Base-by-base conservation (phyloP, 495 filamentous ascomycete genomes). In the Penicillium ochrochloron region DNA sequence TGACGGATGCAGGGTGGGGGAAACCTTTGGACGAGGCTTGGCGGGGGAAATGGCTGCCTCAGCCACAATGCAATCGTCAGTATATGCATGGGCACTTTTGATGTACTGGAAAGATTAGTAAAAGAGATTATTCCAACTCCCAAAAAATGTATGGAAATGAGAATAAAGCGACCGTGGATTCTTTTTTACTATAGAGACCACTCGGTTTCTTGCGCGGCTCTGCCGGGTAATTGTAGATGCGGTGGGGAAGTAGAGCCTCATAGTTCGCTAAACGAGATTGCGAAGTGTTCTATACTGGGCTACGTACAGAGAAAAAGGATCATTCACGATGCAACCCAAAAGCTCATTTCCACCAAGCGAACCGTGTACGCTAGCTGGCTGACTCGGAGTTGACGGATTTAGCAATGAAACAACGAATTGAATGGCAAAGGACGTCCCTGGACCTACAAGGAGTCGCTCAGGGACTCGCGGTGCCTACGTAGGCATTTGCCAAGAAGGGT, bases 51-150 rank as follows among this genome's bases (percentile, higher is more conserved):
- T 37, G 42, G 58, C 23, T 39, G 58, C 46, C 44, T 51, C 58
- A 60, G 58, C 58, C 58, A 60, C 58, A 60, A 31, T 52, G 58
- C n/a, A 50, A 34, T 42, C 58, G 42, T 60, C 58, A 52, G 25
- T 27, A 34, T 0, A n/a, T 11, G 44, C 9, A 48, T 48, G 44
- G 25, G 44, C 12, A 23, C 21, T 25, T 48, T 25, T 23, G 44
- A 48, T 48, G 10, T 46, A 41, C 37, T 41, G 14, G 14, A 41
- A 14, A 17, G 37, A 6, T 14, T 41, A 41, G 14, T 14, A 14
- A 3, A 12, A 14, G 1, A 37, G 8, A 4, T 37, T 37, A 3
- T 37, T 37, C 9, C 10, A 37, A 11, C 2, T 37, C 10, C 10
- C 12, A 37, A 37, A 37, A 1, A 12, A 27, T 27, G 35, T 37